Base-by-base conservation (phyloP, 306 rosid species). In the Cicer bijugum region DNA sequence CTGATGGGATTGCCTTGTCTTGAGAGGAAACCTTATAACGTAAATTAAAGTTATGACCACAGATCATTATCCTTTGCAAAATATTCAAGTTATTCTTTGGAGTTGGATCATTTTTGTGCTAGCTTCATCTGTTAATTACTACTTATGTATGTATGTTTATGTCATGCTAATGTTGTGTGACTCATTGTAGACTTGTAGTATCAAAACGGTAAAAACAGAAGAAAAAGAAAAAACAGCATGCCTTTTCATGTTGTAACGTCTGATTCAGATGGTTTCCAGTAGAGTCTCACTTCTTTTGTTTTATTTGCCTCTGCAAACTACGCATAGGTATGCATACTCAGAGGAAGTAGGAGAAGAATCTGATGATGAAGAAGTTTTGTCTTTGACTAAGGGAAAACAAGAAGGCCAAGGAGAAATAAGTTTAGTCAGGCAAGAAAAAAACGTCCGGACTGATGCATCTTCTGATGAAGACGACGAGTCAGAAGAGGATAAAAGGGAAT, bases 401-500 rank as follows among this genome's bases (percentile, higher is more conserved):
- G 96, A 86, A 83, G 88, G 92, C 58, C 74, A 71, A 55, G 81
- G 74, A 46, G 97, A 93, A 75, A 39, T 91, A 50, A 78, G 85
- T 76, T 82, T 82, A 75, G 87, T 77, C 67, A 85, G 87, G 88
- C 95, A 82, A 86, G 95, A 84, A 76, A 89, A 77, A 76, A 73
- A 78, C 56, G 85, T 2, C 8, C 73, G 74, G 64, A 80, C 51
- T 45, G 59, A 72, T 7, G 80, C 55, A 28, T 76, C 74, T 7
- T 81, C 69, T 11, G 89, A 86, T 20, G 70, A 84, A 75, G 96
- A 87, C 10, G 87, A 88, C 8, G 92, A 85, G 7, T 10, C 79
- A 37, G 98, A 86, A 82, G 98, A 89, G 85, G 91, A 89, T 71
- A 91, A 93, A 86, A 86, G 96, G 82, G 96, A 89, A 80, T 93